Evolutionary conservation across 352 stramenopile species (phyloP).

Genomic region (Phytophthora ohioensis): DNA sequence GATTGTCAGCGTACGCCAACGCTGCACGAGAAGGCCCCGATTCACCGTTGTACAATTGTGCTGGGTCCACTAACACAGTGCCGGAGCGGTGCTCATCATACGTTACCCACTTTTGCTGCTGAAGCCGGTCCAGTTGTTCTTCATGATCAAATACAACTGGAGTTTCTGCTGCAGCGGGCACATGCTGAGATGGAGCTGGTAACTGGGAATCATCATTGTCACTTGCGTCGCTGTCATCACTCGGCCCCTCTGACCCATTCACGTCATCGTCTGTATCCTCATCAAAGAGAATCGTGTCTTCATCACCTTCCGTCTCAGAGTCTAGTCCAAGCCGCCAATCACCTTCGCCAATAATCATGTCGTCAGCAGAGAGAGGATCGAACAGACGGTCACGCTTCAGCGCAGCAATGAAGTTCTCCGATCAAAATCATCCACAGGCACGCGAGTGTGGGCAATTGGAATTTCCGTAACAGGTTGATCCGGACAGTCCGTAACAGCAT

Average conservation of each 20-base stretch:
- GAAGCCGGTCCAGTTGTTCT: background rate
- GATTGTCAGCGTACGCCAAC: background rate
- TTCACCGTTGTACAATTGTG: background rate
- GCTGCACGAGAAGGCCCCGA: background rate
- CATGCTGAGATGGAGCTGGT: too few species aligned
- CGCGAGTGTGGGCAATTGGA: too few species aligned
- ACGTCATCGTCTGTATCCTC: background rate
- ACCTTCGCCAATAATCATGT: background rate
- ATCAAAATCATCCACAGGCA: conserved; percentile 8
- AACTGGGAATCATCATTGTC: background rate
- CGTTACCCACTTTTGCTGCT: background rate
- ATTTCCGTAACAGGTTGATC: too few species aligned
- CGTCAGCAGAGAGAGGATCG: background rate
- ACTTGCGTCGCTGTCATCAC: background rate
- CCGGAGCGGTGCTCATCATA: background rate
- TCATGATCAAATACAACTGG: background rate
- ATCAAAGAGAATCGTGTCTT: background rate
- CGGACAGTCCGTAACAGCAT: too few species aligned
- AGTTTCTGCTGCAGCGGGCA: background rate
- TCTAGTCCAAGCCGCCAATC: conserved; percentile 6
- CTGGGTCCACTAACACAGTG: background rate
- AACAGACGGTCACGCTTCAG: conserved; percentile 3
- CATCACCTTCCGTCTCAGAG: conserved; percentile 9
- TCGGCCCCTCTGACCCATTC: too few species aligned
- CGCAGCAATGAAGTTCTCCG: conserved; percentile 1